Evolutionary conservation across 1,139 yeast species (phyloP).

Genomic region (Hansenula lynferdii): DNA sequence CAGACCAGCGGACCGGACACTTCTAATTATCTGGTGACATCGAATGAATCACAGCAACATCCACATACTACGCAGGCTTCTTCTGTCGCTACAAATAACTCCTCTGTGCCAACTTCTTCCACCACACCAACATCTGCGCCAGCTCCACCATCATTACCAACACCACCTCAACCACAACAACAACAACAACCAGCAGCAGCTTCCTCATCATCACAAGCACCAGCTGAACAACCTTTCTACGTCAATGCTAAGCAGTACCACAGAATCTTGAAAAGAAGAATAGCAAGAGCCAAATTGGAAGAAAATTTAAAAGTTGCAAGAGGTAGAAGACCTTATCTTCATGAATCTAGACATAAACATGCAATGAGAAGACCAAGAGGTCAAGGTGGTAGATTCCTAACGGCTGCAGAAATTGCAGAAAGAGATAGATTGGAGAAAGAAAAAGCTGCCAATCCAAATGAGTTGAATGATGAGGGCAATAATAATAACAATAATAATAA

Average conservation of each 20-base stretch:
- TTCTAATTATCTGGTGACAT: background rate
- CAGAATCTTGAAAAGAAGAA: slow-evolving; percentile 85
- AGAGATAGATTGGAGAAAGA: slow-evolving; percentile 55
- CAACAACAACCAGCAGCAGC: slow-evolving; percentile 3
- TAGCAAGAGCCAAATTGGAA: slow-evolving; percentile 91
- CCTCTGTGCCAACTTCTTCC: slow-evolving; percentile 2
- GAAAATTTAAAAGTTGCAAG: slow-evolving; percentile 84
- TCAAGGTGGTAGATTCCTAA: slow-evolving; percentile 94
- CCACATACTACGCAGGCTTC: too few relatives aligned
- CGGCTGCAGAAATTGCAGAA: slow-evolving; percentile 96
- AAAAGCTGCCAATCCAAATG: slow-evolving; percentile 18
- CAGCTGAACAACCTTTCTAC: slow-evolving; percentile 82
- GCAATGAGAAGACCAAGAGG: slow-evolving; percentile 99
- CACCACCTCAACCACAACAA: slow-evolving; percentile 1
- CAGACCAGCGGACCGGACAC: background rate
- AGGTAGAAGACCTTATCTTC: slow-evolving; percentile 90
- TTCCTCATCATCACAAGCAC: background rate
- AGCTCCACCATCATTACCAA: background rate
- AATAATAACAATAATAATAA: background rate
- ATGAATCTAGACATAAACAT: slow-evolving; percentile 96
- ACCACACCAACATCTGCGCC: background rate
- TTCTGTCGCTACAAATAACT: slow-evolving; percentile 1
- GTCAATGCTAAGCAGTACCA: slow-evolving; percentile 98
- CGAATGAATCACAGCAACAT: background rate
- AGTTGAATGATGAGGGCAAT: background rate